Evolutionary conservation across 306 rosid species (phyloP).

Genomic region (Dryas drummondii): DNA sequence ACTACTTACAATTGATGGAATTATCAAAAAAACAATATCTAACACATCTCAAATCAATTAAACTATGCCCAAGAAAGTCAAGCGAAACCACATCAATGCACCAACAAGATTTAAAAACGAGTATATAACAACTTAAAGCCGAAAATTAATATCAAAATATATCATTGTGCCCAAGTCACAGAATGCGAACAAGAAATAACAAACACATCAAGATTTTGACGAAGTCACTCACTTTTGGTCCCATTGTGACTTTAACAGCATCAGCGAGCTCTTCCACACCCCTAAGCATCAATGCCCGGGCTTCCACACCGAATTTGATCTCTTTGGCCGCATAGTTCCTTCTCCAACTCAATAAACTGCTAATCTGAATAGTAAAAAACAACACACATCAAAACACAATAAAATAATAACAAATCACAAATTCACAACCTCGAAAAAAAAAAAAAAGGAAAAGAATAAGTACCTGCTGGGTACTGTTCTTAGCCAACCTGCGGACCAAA

Average conservation of each 20-base stretch:
- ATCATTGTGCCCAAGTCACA: background rate
- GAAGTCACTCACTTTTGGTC: slow-evolving; percentile 40
- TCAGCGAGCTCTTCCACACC: slow-evolving; percentile 60
- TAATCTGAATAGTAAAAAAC: slow-evolving; percentile 27
- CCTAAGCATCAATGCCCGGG: slow-evolving; percentile 50
- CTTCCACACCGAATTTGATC: slow-evolving; percentile 50
- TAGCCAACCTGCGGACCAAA: slow-evolving; percentile 27
- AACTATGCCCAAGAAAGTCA: background rate
- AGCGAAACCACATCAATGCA: background rate
- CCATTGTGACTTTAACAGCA: slow-evolving; percentile 55
- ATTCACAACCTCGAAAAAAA: background rate
- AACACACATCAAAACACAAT: slow-evolving; percentile 10
- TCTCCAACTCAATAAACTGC: slow-evolving; percentile 32
- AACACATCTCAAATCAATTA: background rate
- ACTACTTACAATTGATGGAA: background rate
- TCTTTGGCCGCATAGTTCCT: slow-evolving; percentile 58
- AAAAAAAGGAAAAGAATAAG: background rate
- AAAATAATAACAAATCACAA: background rate
- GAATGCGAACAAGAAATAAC: background rate
- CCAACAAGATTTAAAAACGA: background rate
- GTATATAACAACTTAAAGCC: background rate
- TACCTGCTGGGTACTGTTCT: slow-evolving; percentile 30
- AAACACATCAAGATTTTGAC: background rate
- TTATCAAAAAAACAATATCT: background rate
- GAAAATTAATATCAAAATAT: background rate